phyloP scores from a whole-genome alignment of 176 grass and related monocot species.

The Microstegium vimineum region DNA sequence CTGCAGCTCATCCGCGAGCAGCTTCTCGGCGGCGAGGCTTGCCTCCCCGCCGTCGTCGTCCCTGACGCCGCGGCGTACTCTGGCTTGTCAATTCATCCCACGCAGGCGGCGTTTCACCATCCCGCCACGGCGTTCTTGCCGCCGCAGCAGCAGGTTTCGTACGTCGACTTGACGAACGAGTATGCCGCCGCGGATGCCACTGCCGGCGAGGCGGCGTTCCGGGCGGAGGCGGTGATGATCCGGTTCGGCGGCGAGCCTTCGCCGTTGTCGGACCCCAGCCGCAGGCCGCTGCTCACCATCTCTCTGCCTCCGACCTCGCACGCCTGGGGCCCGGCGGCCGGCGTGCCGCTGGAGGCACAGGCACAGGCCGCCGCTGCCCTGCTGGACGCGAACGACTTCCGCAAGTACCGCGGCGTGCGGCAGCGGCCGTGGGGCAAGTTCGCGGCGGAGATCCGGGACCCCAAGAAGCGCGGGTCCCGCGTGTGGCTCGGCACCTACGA shows the following conservation, averaged over 20 bases:
- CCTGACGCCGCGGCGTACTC: background rate
- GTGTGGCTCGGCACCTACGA: constrained; percentile 96
- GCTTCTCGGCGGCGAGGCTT: constrained; percentile 33
- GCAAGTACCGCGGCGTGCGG: constrained; percentile 81
- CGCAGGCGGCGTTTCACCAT: constrained; percentile 8
- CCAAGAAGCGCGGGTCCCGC: constrained; percentile 61
- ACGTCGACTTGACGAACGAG: constrained; percentile 31
- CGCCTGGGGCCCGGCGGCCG: constrained; percentile 11
- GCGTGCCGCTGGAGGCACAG: background rate
- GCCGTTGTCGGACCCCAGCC: constrained; percentile 22
- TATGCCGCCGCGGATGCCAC: constrained; percentile 14
- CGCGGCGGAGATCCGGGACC: constrained; percentile 91
- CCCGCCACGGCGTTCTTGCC: background rate
- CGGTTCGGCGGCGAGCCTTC: constrained; percentile 41
- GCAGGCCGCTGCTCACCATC: constrained; percentile 7
- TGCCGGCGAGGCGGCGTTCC: background rate
- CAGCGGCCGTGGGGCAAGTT: constrained; percentile 91
- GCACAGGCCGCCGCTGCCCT: background rate
- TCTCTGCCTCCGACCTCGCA: constrained; percentile 31
- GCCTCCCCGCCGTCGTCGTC: background rate
- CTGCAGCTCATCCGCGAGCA: constrained; percentile 48
- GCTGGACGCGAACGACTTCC: constrained; percentile 33
- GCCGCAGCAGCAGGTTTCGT: background rate
- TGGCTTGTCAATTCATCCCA: background rate
- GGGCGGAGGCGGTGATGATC: constrained; percentile 43